These are phyloP conservation scores for Harrya chromipes DNA, from an alignment of 768 basidiomycete genomes.

Conservation along the genomic window DNA sequence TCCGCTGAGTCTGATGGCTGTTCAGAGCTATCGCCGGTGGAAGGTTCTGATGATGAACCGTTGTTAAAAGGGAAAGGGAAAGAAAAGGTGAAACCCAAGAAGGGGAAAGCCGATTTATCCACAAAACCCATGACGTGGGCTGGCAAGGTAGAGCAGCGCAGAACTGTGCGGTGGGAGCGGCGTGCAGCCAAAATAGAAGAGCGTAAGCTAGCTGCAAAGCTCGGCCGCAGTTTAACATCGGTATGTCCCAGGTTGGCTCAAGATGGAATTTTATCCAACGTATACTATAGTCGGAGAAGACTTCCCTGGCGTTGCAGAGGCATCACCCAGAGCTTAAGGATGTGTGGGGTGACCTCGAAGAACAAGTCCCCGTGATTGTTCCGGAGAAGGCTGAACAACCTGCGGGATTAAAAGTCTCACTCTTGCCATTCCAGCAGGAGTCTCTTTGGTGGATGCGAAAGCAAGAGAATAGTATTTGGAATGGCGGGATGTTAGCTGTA, in stretches of 20 bases:
- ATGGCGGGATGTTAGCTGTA: constrained; percentile 90
- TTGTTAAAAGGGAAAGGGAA: constrained; percentile 33
- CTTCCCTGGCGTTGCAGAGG: constrained; percentile 55
- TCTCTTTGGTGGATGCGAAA: constrained; percentile 94
- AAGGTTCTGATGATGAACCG: constrained; percentile 15
- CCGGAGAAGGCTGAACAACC: constrained; percentile 80
- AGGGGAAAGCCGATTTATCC: constrained; percentile 6
- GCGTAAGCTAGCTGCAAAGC: constrained; percentile 44
- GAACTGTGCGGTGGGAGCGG: constrained; percentile 21
- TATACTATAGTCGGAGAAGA: constrained; percentile 63
- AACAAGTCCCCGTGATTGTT: constrained; percentile 52
- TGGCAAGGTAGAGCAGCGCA: constrained; percentile 9
- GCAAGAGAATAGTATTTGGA: constrained; percentile 86
- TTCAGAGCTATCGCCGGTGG: constrained; percentile 9
- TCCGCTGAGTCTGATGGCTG: constrained; percentile 2
- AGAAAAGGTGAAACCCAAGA: constrained; percentile 26
- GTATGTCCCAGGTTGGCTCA: constrained; percentile 37
- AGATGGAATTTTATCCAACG: neutral
- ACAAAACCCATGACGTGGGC: constrained; percentile 4
- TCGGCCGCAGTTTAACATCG: constrained; percentile 74
- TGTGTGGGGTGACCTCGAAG: constrained; percentile 86
- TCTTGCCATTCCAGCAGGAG: constrained; percentile 95
- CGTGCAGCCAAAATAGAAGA: constrained; percentile 45
- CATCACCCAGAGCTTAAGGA: constrained; percentile 78
- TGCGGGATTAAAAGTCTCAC: constrained; percentile 71